phyloP scores from a whole-genome alignment of 331 rosid genomes.

The Phaseolus coccineus region DNA sequence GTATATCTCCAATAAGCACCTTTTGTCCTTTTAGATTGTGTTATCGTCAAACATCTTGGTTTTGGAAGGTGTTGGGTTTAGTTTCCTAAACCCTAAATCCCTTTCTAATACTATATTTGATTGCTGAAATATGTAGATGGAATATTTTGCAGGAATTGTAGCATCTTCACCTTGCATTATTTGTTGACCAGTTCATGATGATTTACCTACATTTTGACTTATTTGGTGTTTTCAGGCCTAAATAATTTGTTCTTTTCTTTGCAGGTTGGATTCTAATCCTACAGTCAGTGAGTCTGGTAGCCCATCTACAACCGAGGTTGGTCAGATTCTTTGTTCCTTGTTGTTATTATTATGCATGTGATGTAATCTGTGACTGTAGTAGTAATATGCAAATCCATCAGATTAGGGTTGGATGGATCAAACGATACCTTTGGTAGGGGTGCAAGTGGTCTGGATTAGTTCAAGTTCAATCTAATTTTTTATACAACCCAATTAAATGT shows the following conservation, averaged over 20 bases:
- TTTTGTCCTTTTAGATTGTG: constrained; percentile 5
- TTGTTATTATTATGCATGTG: not conserved
- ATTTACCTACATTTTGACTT: constrained; percentile 13
- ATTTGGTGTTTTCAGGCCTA: constrained; percentile 30
- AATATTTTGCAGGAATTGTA: constrained; percentile 35
- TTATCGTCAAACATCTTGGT: constrained; percentile 26
- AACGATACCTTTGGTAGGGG: not conserved
- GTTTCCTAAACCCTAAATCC: not conserved
- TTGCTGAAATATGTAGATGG: constrained; percentile 5
- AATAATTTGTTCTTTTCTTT: constrained; percentile 46
- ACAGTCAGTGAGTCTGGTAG: constrained; percentile 45
- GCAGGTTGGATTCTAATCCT: constrained; percentile 63
- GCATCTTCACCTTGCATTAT: constrained; percentile 7
- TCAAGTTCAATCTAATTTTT: no score
- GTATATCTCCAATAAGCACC: not conserved
- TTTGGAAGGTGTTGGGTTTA: constrained; percentile 31
- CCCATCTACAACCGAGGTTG: constrained; percentile 57
- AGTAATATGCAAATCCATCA: not conserved
- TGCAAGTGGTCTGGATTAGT: no score
- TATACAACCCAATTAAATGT: no score
- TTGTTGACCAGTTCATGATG: constrained; percentile 28
- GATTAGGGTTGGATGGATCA: not conserved
- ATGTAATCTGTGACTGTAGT: not conserved
- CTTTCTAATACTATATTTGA: constrained; percentile 14
- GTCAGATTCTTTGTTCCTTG: constrained; percentile 34